Base-by-base conservation (phyloP, 2,329 filamentous ascomycete genomes). In the Alternaria hordeiaustralica region DNA sequence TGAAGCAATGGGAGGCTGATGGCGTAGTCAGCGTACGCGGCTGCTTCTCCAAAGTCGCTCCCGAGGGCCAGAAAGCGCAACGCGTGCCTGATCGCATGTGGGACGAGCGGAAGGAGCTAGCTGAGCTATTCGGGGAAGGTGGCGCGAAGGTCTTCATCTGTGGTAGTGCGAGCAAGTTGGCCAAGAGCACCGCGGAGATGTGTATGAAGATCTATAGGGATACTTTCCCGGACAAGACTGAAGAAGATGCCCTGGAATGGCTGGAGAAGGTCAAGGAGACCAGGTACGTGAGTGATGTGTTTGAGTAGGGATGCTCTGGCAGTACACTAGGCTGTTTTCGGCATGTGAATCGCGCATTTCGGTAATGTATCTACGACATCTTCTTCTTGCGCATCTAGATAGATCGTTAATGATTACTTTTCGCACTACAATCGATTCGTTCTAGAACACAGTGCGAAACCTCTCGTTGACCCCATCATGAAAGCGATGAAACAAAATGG, bases 141-240 rank as follows among this genome's bases (percentile, higher is more conserved):
- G 83, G 82, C 0, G 85, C 88, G 0, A 85, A 85, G 68, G 79
- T 90, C 1, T 91, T 87, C 70, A 83, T 91, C 11, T 92, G 90
- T 73, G 90, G 90, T 6, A 87, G 86, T 46, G 80, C 77, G 47
- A 79, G 78, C 49, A 80, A 77, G 66, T 79, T 84, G 49, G 79
- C 77, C 28, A 71, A 72, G 61, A 82, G 82, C 53, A 72, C 67
- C 26, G 74, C 71, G 5, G 73, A 78, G 50, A 76, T 78, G 18
- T 66, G 69, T 53, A 74, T 69, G 68, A 66, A 62, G 55, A 73
- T 74, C 41, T 62, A 30, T 11, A 43, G 36, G 30, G 60, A 62
- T 12, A 54, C 26, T 12, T 59, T 54, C 8, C 55, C 49, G 2
- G 60, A 11, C 4, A 62, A 62, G 49, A 62, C 60, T 11, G 55